Percentiles rank a stretch among this genome's conserved stretches.
Evolutionary conservation across 169 alveolate species (phyloP).

Genomic region (Cryptosporidium bovis): DNA sequence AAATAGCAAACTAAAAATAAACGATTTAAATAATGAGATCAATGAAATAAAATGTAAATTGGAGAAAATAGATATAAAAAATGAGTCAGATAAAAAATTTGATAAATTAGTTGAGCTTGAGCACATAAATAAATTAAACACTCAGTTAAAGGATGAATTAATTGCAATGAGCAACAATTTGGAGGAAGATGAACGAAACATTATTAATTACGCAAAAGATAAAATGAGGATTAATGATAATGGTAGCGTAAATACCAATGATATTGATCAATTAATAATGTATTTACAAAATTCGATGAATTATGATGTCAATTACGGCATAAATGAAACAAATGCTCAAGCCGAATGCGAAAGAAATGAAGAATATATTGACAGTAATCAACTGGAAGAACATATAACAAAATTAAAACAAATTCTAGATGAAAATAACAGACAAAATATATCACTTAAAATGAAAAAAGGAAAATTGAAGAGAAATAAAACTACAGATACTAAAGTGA

Average conservation of each 20-base stretch:
- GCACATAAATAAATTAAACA: conserved; percentile 34
- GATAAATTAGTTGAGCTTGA: conserved; percentile 22
- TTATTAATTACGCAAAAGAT: background rate
- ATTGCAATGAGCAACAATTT: conserved; percentile 3
- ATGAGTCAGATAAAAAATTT: conserved; percentile 5
- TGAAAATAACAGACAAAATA: background rate
- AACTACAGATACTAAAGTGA: background rate
- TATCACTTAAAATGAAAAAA: background rate
- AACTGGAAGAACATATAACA: background rate
- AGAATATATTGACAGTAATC: background rate
- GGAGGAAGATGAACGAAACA: conserved; percentile 1
- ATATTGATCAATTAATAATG: background rate
- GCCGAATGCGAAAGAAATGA: too few species aligned
- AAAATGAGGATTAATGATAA: background rate
- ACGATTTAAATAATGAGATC: background rate
- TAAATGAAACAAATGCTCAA: conserved; percentile 6
- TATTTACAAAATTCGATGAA: background rate
- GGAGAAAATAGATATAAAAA: background rate
- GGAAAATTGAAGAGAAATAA: conserved; percentile 44
- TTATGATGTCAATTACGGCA: background rate
- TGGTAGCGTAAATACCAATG: background rate
- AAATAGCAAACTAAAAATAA: background rate
- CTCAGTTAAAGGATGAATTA: conserved; percentile 8
- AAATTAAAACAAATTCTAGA: conserved; percentile 5
- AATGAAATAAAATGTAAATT: conserved; percentile 1